Evolutionary conservation across 495 filamentous ascomycete species (phyloP), one percentile per base, ranked within the genome.

Genomic region (Hypoxylon intermedium): DNA sequence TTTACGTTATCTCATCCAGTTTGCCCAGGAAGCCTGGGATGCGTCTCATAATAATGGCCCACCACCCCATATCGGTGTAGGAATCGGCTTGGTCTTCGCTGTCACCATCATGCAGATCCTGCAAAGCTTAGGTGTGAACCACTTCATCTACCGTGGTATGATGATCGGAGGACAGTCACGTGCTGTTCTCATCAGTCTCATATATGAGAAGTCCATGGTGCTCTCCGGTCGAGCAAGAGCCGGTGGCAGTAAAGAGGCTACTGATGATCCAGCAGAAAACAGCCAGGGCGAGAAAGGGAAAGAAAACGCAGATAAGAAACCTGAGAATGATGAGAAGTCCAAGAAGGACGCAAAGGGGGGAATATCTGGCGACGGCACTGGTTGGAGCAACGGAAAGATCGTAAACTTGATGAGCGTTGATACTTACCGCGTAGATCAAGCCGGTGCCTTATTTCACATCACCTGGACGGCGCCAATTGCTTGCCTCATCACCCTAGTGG

Each of bases 401-500:
- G 83, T 93, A 58, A 95, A 93, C 50, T 69, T 98, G 64, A 97
- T 98, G 93, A 89, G 88, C 52, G 90, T 92, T 33, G 93, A 98
- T 65, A 92, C 93, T 12, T 92, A 93, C 73, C 89, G 92, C 46
- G 80, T 98, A 56, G 92, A 97, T 66, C 85, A 89, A 66, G 91
- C 91, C 2, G 89, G 79, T 11, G 90, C 89, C 45, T 83, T 96
- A 76, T 92, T 97, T 74, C 93, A 98, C 65, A 82, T 98, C 70
- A 76, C 89, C 5, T 97, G 93, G 93, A 91, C 89, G 3, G 83
- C 90, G 0, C 92, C 93, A 0, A 74, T 97, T 30, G 79, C 85
- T 5, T 86, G 91, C 60, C 72, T 92, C 23, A 81, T 96, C 61
- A 91, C 91, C 0, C 80, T 97, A 1, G 75, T 89, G 21, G 73